phyloP scores from a whole-genome alignment of 306 rosid species.

The Psophocarpus tetragonolobus region DNA sequence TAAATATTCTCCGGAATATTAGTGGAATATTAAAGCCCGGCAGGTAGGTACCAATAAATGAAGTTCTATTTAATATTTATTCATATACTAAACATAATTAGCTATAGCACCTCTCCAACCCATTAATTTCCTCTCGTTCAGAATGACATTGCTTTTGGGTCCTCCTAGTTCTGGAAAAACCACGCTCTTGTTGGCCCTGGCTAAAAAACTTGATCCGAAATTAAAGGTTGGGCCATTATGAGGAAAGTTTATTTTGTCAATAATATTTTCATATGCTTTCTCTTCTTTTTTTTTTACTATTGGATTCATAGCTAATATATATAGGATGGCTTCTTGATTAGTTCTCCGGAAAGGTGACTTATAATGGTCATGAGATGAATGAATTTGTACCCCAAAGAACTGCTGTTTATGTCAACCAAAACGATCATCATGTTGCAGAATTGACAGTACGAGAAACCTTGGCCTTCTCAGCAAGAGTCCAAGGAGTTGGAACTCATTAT shows the following conservation, averaged over 20 bases:
- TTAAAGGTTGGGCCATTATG: slow-evolving; percentile 47
- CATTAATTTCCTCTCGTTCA: neutral
- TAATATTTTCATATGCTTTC: neutral
- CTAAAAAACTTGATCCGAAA: slow-evolving; percentile 65
- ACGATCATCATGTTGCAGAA: slow-evolving; percentile 68
- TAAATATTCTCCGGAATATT: slow-evolving; percentile 55
- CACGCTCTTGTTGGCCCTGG: slow-evolving; percentile 66
- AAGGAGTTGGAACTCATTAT: slow-evolving; percentile 66
- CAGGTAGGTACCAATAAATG: too few relatives aligned
- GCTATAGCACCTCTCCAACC: too few relatives aligned
- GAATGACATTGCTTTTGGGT: slow-evolving; percentile 82
- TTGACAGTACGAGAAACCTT: slow-evolving; percentile 78
- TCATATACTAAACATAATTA: too few relatives aligned
- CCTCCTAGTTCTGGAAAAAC: slow-evolving; percentile 90
- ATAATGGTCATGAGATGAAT: slow-evolving; percentile 69
- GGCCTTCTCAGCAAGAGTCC: slow-evolving; percentile 69
- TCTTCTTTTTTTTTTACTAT: neutral
- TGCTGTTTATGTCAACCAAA: slow-evolving; percentile 67
- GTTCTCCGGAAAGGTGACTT: slow-evolving; percentile 59
- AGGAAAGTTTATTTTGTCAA: too few relatives aligned
- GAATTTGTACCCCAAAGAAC: slow-evolving; percentile 74
- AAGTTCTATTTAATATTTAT: too few relatives aligned
- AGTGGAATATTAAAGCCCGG: slow-evolving; percentile 75
- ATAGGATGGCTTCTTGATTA: slow-evolving; percentile 24
- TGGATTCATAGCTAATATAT: neutral